Conservation (phyloP, 2,329 filamentous ascomycete species). For the Botrytis galanthina region DNA sequence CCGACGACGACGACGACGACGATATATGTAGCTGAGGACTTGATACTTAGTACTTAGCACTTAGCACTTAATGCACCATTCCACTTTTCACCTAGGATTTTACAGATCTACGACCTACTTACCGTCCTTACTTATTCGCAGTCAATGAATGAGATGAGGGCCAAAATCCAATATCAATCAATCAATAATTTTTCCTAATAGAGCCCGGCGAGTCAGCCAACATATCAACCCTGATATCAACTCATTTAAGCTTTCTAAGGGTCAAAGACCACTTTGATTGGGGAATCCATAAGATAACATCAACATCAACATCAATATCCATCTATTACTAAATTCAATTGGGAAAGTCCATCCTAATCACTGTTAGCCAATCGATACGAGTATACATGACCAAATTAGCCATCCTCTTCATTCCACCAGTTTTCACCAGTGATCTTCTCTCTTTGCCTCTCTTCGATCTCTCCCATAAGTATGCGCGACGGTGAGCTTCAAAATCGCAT, state of each 20-base stretch:
- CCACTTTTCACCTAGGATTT: neutral
- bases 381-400: neutral
- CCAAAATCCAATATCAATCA: neutral
- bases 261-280: neutral
- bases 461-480: neutral
- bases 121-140: neutral
- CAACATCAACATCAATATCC: neutral
- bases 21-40: neutral
- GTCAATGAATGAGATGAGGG: too few species aligned
- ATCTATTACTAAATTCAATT: constrained; percentile 4
- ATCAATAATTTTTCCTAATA: neutral
- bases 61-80: too few species aligned
- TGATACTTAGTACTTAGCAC: neutral
- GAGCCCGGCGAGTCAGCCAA: neutral
- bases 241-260: neutral
- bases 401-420: neutral
- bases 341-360: constrained; percentile 1
- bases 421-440: neutral
- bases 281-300: neutral
- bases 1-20: neutral
- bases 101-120: neutral
- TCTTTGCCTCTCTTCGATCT: neutral
- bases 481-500: neutral
- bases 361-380: neutral
- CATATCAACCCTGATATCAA: neutral